These are phyloP conservation scores for Pseudogymnoascus sp. DNA, from an alignment of 2,329 filamentous ascomycete species.

Conservation along the genomic window DNA sequence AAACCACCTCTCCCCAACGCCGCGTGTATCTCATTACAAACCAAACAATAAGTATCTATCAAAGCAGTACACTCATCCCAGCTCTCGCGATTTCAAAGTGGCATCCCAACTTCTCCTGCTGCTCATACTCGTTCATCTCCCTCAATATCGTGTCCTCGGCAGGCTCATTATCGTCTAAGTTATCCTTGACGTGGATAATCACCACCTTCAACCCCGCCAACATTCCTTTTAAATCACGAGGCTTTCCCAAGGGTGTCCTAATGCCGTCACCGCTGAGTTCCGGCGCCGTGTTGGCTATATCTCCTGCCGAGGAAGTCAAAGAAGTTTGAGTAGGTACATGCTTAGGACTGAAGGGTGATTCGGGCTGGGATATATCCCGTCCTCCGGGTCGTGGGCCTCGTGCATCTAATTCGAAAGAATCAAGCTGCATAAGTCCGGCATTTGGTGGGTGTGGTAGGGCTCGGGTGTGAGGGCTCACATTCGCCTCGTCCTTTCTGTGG, in stretches of 20 bases:
- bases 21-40: neutral
- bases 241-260: neutral
- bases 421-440: neutral
- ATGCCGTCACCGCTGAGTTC: neutral
- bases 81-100: conserved; percentile 64
- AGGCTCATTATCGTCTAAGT: conserved; percentile 59
- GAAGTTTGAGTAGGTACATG: neutral
- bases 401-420: neutral
- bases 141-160: conserved; percentile 58
- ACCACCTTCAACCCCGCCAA: conserved; percentile 70
- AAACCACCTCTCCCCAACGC: neutral
- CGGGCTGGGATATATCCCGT: neutral
- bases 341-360: neutral
- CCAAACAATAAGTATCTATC: neutral
- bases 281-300: neutral
- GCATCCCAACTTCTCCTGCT: conserved; percentile 53
- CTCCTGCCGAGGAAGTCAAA: neutral
- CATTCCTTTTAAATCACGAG: conserved; percentile 4
- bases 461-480: conserved; percentile 1
- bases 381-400: neutral
- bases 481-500: neutral
- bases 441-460: conserved; percentile 9
- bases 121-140: conserved; percentile 60
- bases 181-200: conserved; percentile 92
- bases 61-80: conserved; percentile 44